Percentiles rank a stretch among this genome's conserved stretches.
These are phyloP conservation scores for Verticillium alfalfae DNA, from an alignment of 2,329 filamentous ascomycete genomes.

Conservation along the genomic window DNA sequence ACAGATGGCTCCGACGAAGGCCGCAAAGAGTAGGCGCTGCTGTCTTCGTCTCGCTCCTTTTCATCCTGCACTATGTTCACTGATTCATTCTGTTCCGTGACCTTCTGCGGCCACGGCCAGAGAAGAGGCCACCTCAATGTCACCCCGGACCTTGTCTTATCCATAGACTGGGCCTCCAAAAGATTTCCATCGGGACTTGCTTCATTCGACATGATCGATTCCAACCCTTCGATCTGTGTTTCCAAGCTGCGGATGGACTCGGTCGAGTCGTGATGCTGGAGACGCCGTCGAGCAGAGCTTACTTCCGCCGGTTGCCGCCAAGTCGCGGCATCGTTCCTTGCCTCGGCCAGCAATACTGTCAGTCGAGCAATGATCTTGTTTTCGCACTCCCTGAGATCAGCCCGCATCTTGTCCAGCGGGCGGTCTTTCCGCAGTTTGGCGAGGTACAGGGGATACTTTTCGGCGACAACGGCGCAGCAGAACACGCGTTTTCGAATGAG, in stretches of 20 bases:
- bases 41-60: background rate
- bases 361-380: background rate
- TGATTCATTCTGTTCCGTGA: background rate
- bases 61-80: background rate
- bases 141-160: background rate
- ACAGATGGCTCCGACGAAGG: background rate
- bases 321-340: background rate
- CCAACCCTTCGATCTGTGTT: background rate
- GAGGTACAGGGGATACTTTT: background rate
- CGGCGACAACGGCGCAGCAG: background rate
- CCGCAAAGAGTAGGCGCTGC: background rate
- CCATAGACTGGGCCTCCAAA: background rate
- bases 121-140: background rate
- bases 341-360: background rate
- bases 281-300: background rate
- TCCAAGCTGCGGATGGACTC: background rate
- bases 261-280: background rate
- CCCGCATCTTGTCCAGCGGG: background rate
- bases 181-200: too few relatives aligned
- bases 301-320: background rate
- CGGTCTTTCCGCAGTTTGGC: background rate
- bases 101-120: background rate
- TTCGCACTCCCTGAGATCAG: background rate
- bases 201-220: background rate
- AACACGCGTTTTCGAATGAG: background rate